Conservation (phyloP, 78 protist genomes). For the Dictyostelium intermedium region DNA sequence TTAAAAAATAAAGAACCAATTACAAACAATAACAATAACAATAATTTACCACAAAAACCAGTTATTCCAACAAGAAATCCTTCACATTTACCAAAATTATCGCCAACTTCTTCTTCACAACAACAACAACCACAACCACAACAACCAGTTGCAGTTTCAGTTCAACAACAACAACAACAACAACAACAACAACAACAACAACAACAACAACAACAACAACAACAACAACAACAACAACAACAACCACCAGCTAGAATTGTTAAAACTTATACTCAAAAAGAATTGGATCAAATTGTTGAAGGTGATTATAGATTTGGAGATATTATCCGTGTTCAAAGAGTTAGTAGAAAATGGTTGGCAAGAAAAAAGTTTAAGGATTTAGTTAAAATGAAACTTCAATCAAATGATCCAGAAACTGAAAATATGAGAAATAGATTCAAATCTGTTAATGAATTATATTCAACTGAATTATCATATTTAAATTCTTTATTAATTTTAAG, state of each 20-base stretch:
- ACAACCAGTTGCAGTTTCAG: not conserved
- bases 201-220: not conserved
- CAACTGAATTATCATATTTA: slow-evolving; percentile 59
- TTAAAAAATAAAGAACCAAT: not conserved
- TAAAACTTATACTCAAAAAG: not conserved
- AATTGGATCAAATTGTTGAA: not conserved
- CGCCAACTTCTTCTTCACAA: not conserved
- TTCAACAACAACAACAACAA: not conserved
- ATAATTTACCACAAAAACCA: not conserved
- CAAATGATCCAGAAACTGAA: slow-evolving; percentile 74
- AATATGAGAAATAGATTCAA: slow-evolving; percentile 31
- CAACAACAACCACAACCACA: not conserved
- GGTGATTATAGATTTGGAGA: slow-evolving; percentile 64
- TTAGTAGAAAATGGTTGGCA: slow-evolving; percentile 8
- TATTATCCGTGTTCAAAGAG: slow-evolving; percentile 49
- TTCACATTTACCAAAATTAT: not conserved
- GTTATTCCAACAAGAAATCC: not conserved
- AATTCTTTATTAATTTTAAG: slow-evolving; percentile 56
- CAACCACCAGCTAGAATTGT: not conserved
- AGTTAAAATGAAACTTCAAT: not conserved
- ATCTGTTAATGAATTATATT: slow-evolving; percentile 50
- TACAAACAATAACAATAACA: not conserved
- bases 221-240: not conserved
- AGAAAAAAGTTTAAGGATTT: slow-evolving; percentile 30
- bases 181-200: not conserved